Evolutionary conservation across 1,284 basidiomycete species (phyloP).

Genomic region (Moniliella sp.): DNA sequence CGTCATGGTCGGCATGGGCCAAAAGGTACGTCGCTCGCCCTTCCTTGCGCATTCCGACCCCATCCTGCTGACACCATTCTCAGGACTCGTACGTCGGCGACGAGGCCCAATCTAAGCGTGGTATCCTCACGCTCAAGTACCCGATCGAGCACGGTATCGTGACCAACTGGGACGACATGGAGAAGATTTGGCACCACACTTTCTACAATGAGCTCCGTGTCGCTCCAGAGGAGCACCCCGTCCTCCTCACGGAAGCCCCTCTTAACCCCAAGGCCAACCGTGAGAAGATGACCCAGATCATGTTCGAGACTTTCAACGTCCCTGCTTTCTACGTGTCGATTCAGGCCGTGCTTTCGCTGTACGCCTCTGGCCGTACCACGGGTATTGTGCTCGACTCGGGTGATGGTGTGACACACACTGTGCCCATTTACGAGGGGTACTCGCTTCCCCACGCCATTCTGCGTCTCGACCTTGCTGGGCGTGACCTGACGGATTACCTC

Average conservation of each 20-base stretch:
- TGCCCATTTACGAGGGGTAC: slow-evolving; percentile 88
- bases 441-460: slow-evolving; percentile 80
- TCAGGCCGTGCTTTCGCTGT: slow-evolving; percentile 75
- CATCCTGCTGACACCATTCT: too few relatives aligned
- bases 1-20: slow-evolving; percentile 52
- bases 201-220: slow-evolving; percentile 40
- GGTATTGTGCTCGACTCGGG: slow-evolving; percentile 85
- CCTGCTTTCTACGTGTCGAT: slow-evolving; percentile 82
- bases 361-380: slow-evolving; percentile 72
- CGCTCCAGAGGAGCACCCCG: slow-evolving; percentile 63
- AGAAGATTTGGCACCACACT: slow-evolving; percentile 34
- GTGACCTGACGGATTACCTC: slow-evolving; percentile 73
- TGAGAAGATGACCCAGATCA: slow-evolving; percentile 92
- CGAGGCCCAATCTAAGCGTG: slow-evolving; percentile 83
- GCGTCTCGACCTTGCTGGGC: slow-evolving; percentile 79
- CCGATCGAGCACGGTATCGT: slow-evolving; percentile 48
- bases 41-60: too few relatives aligned
- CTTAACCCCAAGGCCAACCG: slow-evolving; percentile 82
- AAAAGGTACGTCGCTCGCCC: slow-evolving; percentile 45
- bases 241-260: slow-evolving; percentile 78
- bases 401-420: slow-evolving; percentile 79
- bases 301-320: slow-evolving; percentile 89
- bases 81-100: slow-evolving; percentile 41
- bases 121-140: slow-evolving; percentile 66
- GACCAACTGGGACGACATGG: slow-evolving; percentile 44